These are phyloP conservation scores for Phoenix roebelenii DNA, from an alignment of 176 grass and related monocot species.

Conservation along the genomic window DNA sequence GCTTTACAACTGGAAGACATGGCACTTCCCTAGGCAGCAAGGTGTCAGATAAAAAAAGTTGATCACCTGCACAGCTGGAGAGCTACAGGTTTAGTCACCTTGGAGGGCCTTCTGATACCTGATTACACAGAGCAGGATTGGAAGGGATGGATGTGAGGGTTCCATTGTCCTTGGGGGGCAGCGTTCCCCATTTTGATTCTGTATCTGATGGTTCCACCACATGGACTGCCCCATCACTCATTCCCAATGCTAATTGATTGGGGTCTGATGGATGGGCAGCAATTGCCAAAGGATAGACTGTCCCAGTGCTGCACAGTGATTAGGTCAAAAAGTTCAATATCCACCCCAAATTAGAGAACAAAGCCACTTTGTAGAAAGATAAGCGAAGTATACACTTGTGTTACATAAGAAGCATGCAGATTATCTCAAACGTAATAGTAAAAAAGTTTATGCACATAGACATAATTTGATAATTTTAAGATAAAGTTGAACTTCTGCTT, in stretches of 20 bases:
- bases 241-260: conserved; percentile 91
- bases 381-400: too few relatives aligned
- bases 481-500: too few relatives aligned
- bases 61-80: too few relatives aligned
- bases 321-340: neutral
- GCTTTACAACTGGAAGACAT: too few relatives aligned
- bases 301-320: conserved; percentile 38
- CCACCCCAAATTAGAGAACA: too few relatives aligned
- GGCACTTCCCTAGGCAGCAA: too few relatives aligned
- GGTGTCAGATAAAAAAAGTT: too few relatives aligned
- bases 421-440: too few relatives aligned
- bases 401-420: too few relatives aligned
- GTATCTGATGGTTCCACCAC: conserved; percentile 77
- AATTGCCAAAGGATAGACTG: conserved; percentile 55
- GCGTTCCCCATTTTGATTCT: conserved; percentile 68
- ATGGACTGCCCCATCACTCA: conserved; percentile 81
- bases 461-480: too few relatives aligned
- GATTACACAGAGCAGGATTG: conserved; percentile 35
- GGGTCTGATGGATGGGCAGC: conserved; percentile 85
- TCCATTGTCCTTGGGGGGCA: conserved; percentile 67
- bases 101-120: conserved; percentile 48
- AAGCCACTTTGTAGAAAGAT: conserved; percentile 8
- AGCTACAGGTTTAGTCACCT: conserved; percentile 29
- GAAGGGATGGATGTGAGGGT: conserved; percentile 32
- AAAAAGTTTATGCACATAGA: too few relatives aligned